Base-by-base conservation (phyloP, 2,329 filamentous ascomycete genomes). In the Magnaporthales sp. region DNA sequence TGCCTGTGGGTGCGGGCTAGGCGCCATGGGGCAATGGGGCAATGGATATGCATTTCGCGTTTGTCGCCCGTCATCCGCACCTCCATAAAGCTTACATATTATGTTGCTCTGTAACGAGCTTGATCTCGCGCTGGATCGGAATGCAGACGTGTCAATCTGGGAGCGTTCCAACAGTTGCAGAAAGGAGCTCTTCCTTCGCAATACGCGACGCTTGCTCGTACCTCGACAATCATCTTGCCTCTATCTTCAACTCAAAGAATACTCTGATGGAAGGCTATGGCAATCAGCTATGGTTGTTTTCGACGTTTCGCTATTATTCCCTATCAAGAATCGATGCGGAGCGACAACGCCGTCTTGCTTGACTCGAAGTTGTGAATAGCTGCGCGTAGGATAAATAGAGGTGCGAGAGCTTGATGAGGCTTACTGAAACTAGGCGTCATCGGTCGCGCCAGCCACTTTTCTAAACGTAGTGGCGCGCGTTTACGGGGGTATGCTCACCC, bases 91-190 rank as follows among this genome's bases (percentile, higher is more conserved):
- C 74, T 65, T 87, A 96, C 92, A 93, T 91, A 79, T 93, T 86
- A 76, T 89, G 86, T 79, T 98, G 94, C 81, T 95, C 89, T 65
- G 95, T 98, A 72, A 97, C 86, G 80, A 99, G 87, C 86, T 94
- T 96, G 79, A 99, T 85, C 75, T 88, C 91, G 75, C 95, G 88
- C 86, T 97, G 91, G 74, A 89, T 80, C 67, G 63, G 64, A 66
- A 69, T 67, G 38, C 64, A 67, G 54, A 58, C 11, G n/a, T 24
- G 54, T 58, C 22, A 51, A 51, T n/a, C 38, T 51, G 38, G 19
- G 38, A n/a, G 64, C n/a, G 15, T 30, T 62, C 68, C 66, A 65
- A 61, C 8, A 9, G 27, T n/a, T 46, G 22, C 19, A 19, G 24
- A 51, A 9, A 29, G 62, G 2, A 9, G 19, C 56, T 65, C 11